Evolutionary conservation across 2,329 filamentous ascomycete species (phyloP).

Genomic region (Colletotrichum sp.): DNA sequence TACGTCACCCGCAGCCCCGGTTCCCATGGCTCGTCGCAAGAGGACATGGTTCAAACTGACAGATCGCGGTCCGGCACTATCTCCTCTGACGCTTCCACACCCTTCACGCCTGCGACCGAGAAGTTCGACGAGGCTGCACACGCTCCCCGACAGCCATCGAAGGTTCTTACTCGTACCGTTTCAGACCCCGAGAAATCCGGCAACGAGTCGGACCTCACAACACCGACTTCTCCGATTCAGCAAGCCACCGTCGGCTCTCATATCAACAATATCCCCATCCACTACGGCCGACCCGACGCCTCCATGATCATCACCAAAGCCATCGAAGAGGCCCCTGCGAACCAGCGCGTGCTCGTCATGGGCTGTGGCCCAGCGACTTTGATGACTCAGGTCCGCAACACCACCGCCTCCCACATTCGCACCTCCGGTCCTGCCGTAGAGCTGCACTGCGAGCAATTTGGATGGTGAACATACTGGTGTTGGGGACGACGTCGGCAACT

Average conservation of each 20-base stretch:
- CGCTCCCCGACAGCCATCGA: neutral
- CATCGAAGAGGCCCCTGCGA: constrained; percentile 28
- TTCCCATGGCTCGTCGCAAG: neutral
- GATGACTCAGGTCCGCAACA: constrained; percentile 46
- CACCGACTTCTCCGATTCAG: constrained; percentile 13
- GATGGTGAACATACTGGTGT: constrained; percentile 34
- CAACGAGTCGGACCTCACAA: constrained; percentile 22
- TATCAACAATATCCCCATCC: constrained; percentile 27
- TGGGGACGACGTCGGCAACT: neutral
- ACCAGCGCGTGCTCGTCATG: constrained; percentile 44
- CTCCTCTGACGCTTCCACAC: constrained; percentile 2
- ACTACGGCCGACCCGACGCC: constrained; percentile 42
- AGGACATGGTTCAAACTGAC: neutral
- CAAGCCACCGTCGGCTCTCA: neutral
- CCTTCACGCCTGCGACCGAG: neutral
- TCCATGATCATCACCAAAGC: constrained; percentile 34
- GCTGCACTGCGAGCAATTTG: constrained; percentile 54
- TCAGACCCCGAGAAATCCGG: constrained; percentile 22
- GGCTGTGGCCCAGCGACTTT: constrained; percentile 51
- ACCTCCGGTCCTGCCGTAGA: constrained; percentile 47
- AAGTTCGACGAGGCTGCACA: constrained; percentile 1
- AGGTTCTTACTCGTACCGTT: constrained; percentile 12
- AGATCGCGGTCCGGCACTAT: neutral
- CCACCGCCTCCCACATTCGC: constrained; percentile 42
- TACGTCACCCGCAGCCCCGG: constrained; percentile 34